A percentile compares a stretch with the other conserved stretches of the same genome.
Conservation (phyloP, 441 rosid species). For the Francoa sonchifolia region DNA sequence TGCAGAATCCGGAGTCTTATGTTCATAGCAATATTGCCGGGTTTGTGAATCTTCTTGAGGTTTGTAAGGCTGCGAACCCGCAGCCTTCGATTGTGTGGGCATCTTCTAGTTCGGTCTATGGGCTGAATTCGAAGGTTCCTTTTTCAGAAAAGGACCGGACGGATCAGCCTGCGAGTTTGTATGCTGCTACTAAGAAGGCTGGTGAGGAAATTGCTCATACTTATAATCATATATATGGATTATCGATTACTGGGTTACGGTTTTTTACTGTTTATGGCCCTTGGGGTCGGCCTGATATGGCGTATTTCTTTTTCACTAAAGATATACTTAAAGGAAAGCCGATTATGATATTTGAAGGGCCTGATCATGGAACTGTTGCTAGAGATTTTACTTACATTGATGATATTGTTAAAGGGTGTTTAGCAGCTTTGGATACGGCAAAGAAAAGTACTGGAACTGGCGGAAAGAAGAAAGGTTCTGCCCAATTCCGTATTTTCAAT, state of each 20-base stretch:
- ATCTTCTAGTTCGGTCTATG: slow-evolving; percentile 68
- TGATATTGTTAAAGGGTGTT: slow-evolving; percentile 64
- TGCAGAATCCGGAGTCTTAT: slow-evolving; percentile 63
- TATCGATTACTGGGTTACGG: slow-evolving; percentile 65
- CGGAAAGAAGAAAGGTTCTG: slow-evolving; percentile 54
- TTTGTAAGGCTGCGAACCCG: slow-evolving; percentile 41
- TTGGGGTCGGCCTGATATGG: slow-evolving; percentile 85
- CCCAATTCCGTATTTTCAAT: slow-evolving; percentile 53
- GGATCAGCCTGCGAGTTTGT: slow-evolving; percentile 65
- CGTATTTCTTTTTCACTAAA: slow-evolving; percentile 63
- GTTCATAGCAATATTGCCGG: slow-evolving; percentile 54
- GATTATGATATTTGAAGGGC: slow-evolving; percentile 40
- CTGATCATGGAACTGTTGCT: slow-evolving; percentile 51
- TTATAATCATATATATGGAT: slow-evolving; percentile 63
- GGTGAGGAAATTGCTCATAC: slow-evolving; percentile 66
- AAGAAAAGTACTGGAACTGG: slow-evolving; percentile 71
- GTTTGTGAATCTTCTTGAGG: slow-evolving; percentile 49
- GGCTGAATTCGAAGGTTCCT: slow-evolving; percentile 55
- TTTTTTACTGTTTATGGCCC: slow-evolving; percentile 83
- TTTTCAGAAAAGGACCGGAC: slow-evolving; percentile 65
- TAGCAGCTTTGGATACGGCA: slow-evolving; percentile 66
- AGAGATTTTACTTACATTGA: slow-evolving; percentile 77
- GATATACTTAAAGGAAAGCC: slow-evolving; percentile 49
- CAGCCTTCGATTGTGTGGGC: slow-evolving; percentile 69
- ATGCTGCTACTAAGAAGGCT: slow-evolving; percentile 74